Evolutionary conservation across 1,139 yeast genomes (phyloP).

Genomic region (Geotrichum aggregatum): DNA sequence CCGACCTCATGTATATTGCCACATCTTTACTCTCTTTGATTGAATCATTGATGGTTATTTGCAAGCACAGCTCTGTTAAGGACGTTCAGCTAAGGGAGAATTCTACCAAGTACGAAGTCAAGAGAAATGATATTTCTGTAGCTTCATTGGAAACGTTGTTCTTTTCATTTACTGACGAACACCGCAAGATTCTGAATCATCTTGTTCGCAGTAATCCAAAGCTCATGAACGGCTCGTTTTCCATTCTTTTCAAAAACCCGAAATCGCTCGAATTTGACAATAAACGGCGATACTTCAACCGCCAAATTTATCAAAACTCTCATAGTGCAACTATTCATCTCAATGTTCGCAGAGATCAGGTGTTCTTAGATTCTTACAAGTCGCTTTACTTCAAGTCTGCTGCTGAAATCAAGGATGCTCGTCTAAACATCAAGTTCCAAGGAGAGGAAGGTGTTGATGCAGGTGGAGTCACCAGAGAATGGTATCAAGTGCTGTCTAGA

Average conservation of each 20-base stretch:
- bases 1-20: slow-evolving; percentile 60
- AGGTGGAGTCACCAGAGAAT: slow-evolving; percentile 95
- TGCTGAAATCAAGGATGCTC: slow-evolving; percentile 69
- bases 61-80: slow-evolving; percentile 76
- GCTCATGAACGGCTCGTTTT: slow-evolving; percentile 93
- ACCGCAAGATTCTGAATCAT: slow-evolving; percentile 81
- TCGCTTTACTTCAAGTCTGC: slow-evolving; percentile 75
- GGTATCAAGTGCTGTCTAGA: slow-evolving; percentile 91
- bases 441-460: slow-evolving; percentile 98
- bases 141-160: slow-evolving; percentile 78
- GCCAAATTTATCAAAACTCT: slow-evolving; percentile 44
- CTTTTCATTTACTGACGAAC: slow-evolving; percentile 85
- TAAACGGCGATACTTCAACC: slow-evolving; percentile 79
- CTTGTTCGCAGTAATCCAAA: slow-evolving; percentile 91
- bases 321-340: slow-evolving; percentile 51
- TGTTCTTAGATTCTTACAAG: slow-evolving; percentile 85
- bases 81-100: slow-evolving; percentile 42
- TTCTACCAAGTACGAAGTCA: slow-evolving; percentile 59
- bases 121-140: slow-evolving; percentile 59
- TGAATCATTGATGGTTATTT: slow-evolving; percentile 91
- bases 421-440: slow-evolving; percentile 73
- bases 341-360: slow-evolving; percentile 80
- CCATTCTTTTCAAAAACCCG: slow-evolving; percentile 84
- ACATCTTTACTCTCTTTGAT: slow-evolving; percentile 81
- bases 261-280: slow-evolving; percentile 91